These are phyloP conservation scores for Calycina marina DNA, from an alignment of 2,329 filamentous ascomycete genomes.

Conservation along the genomic window DNA sequence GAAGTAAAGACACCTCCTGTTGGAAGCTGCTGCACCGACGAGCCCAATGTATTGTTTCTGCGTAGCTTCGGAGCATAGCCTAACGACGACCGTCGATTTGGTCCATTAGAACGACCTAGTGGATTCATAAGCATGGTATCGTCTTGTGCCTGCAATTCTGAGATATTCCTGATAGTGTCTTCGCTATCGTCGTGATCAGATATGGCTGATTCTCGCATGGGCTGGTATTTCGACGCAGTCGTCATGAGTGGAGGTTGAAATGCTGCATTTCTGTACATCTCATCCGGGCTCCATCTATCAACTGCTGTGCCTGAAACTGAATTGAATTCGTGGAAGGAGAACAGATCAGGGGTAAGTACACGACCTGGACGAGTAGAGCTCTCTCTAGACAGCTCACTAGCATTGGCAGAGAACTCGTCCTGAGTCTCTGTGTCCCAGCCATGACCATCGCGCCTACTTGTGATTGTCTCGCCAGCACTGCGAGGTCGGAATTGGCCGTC, in stretches of 20 bases:
- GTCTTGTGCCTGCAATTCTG: slow-evolving; percentile 4
- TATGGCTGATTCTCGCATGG: slow-evolving; percentile 10
- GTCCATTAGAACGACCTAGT: slow-evolving; percentile 9
- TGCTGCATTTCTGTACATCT: slow-evolving; percentile 14
- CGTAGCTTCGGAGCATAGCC: slow-evolving; percentile 13
- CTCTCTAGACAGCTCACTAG: slow-evolving; percentile 12
- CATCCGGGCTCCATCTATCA: slow-evolving; percentile 10
- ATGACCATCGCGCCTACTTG: slow-evolving; percentile 21
- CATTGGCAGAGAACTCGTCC: slow-evolving; percentile 14
- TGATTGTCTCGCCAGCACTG: slow-evolving; percentile 22
- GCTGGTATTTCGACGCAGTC: slow-evolving; percentile 7
- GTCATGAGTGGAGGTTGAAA: slow-evolving; percentile 11
- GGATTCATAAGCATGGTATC: slow-evolving; percentile 8
- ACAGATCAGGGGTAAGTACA: slow-evolving; percentile 14
- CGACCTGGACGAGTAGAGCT: slow-evolving; percentile 6
- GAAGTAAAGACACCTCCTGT: slow-evolving; percentile 2
- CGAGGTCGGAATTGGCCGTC: slow-evolving; percentile 16
- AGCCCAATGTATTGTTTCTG: slow-evolving; percentile 3
- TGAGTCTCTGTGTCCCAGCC: slow-evolving; percentile 23
- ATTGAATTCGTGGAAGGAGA: slow-evolving; percentile 11
- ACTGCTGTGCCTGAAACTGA: slow-evolving; percentile 1
- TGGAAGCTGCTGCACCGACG: not conserved
- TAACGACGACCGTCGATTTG: slow-evolving; percentile 19
- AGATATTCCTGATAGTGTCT: slow-evolving; percentile 7
- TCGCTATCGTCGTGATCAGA: slow-evolving; percentile 12